Evolutionary conservation across 139 green algal genomes (phyloP), one percentile per base, ranked within the genome.

Genomic region (Micractinium sp.): DNA sequence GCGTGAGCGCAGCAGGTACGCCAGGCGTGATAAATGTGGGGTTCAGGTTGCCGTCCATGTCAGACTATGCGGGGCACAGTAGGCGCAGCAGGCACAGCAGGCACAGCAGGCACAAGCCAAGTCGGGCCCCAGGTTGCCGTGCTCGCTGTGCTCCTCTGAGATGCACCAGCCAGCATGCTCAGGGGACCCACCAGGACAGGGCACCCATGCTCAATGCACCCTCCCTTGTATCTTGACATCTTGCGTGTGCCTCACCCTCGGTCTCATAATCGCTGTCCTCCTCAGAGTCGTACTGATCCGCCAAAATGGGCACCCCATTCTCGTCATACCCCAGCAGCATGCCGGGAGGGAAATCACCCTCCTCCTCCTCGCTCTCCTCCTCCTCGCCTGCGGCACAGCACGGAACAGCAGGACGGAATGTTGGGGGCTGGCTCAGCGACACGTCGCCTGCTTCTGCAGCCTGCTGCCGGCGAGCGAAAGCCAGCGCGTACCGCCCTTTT

Each of bases 251-350:
- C 38, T 61, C 82, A 60, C 88, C 86, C 16, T 90, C 89, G 85
- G n/a, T 85, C 31, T 90, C 82, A 4, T 85, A 81, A 63, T 90
- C 88, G 15, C 60, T 56, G 19, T 90, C 83, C 14, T 92, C 87
- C 38, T 93, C 84, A 0, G 89, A 87, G 81, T 93, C 91, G 56
- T 90, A 89, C 69, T 91, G 82, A 2, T 35, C 69, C 74, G 83
- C 82, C 67, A 91, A 23, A 35, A 92, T 69, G 25, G 90, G 90
- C 74, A 89, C 27, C 23, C 90, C 90, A 27, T 89, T 38, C 61
- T 92, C 87, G 36, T 91, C 81, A 36, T 80, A 88, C 0, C 82
- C 88, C 35, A 91, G 41, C 9, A 84, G 33, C 29, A 25, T 61
- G 56, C 75, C 75, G 18, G 22, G 5, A 20, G 27, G 74, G 18